Conservation (phyloP, 768 basidiomycete genomes). For the Exidia glandulosa region DNA sequence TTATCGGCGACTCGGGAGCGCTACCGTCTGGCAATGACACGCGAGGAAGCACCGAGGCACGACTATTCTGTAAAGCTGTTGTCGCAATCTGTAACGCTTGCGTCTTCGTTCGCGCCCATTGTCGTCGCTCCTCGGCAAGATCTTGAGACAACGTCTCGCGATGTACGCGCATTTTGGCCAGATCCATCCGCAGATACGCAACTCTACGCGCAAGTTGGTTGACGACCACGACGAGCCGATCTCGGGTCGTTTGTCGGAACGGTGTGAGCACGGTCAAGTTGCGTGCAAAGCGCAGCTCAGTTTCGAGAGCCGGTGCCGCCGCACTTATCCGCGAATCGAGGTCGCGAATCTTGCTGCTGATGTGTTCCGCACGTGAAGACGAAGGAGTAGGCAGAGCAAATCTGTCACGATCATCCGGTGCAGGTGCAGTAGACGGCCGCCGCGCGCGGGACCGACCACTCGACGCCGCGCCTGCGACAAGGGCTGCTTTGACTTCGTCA, state of each 20-base stretch:
- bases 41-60: neutral
- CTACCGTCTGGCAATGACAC: neutral
- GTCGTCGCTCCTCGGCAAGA: conserved; percentile 55
- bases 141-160: conserved; percentile 66
- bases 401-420: neutral
- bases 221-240: conserved; percentile 53
- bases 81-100: conserved; percentile 68
- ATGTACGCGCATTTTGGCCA: conserved; percentile 63
- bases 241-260: conserved; percentile 75
- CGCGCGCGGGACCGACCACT: conserved; percentile 13
- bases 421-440: conserved; percentile 2
- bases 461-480: conserved; percentile 39
- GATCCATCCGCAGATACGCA: conserved; percentile 55
- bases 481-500: conserved; percentile 75
- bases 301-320: conserved; percentile 48
- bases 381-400: neutral
- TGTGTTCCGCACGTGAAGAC: conserved; percentile 44
- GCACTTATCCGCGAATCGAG: conserved; percentile 48
- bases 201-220: conserved; percentile 55
- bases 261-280: conserved; percentile 82
- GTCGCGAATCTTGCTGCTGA: conserved; percentile 51
- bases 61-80: conserved; percentile 37
- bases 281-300: conserved; percentile 59
- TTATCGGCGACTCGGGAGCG: neutral
- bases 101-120: conserved; percentile 54